Conservation (phyloP, 2,329 filamentous ascomycete genomes). For the Lachnellula hyalina region DNA sequence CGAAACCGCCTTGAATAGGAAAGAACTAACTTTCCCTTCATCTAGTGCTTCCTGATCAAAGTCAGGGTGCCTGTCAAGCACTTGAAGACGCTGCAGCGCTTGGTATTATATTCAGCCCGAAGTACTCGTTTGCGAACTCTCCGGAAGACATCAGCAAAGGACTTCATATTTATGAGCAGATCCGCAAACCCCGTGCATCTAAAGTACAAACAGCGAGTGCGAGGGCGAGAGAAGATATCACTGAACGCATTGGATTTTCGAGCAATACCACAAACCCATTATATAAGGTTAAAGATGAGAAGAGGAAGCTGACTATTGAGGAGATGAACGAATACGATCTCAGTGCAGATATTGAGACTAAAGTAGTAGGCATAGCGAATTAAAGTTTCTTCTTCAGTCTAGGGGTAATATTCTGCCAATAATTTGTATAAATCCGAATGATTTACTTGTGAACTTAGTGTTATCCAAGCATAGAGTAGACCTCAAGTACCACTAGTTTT, state of each 20-base stretch:
- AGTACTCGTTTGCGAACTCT: constrained; percentile 36
- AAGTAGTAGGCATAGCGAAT: not conserved
- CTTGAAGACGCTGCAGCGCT: constrained; percentile 38
- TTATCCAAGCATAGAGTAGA: too few species aligned
- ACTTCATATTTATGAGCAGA: constrained; percentile 45
- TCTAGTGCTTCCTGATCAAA: constrained; percentile 59
- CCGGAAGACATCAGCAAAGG: constrained; percentile 39
- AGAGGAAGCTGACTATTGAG: constrained; percentile 59
- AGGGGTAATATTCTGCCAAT: too few species aligned
- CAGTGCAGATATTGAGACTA: constrained; percentile 46
- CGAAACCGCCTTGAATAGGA: too few species aligned
- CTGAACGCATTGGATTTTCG: constrained; percentile 60
- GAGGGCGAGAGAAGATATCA: constrained; percentile 56
- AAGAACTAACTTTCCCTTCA: too few species aligned
- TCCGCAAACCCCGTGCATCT: constrained; percentile 50
- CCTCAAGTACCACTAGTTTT: too few species aligned
- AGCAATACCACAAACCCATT: constrained; percentile 49
- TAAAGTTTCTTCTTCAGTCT: too few species aligned
- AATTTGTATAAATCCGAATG: too few species aligned
- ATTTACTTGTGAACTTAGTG: too few species aligned
- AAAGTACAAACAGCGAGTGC: constrained; percentile 52
- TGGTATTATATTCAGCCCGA: constrained; percentile 33
- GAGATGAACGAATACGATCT: constrained; percentile 65
- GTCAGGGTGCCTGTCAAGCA: constrained; percentile 47
- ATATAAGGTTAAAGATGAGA: constrained; percentile 59